A percentile compares a stretch with the other conserved stretches of the same genome.
Conservation (phyloP, 768 basidiomycete species). For the Saitozyma podzolica region DNA sequence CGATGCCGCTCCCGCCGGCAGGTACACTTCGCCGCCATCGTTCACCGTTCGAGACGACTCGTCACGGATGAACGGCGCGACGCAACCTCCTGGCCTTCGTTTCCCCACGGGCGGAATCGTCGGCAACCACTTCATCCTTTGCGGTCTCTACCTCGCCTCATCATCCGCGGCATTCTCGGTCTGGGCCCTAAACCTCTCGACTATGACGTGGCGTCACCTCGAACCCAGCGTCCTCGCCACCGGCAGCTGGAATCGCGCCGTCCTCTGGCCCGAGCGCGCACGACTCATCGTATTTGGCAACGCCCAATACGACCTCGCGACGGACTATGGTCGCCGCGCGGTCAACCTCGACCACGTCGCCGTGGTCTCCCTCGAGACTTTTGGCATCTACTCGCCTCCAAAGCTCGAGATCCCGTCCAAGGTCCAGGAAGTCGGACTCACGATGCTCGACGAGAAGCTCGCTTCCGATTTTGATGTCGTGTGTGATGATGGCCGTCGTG, state of each 20-base stretch:
- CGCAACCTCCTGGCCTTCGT: conserved; percentile 88
- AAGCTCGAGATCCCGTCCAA: conserved; percentile 61
- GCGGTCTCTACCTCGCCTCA: conserved; percentile 92
- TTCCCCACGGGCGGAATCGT: conserved; percentile 94
- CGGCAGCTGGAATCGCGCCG: conserved; percentile 94
- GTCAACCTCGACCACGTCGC: conserved; percentile 71
- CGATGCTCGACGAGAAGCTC: conserved; percentile 74
- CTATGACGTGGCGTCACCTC: conserved; percentile 37
- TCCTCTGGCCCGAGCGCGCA: conserved; percentile 79
- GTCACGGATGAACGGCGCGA: conserved; percentile 67
- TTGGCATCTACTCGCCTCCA: conserved; percentile 92
- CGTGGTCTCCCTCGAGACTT: conserved; percentile 86
- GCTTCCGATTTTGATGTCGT: conserved; percentile 90
- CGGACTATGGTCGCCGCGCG: conserved; percentile 48
- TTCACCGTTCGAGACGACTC: conserved; percentile 82
- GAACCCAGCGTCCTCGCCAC: conserved; percentile 61
- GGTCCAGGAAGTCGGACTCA: conserved; percentile 81
- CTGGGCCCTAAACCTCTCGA: conserved; percentile 84
- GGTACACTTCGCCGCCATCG: conserved; percentile 51
- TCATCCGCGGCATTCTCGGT: conserved; percentile 93
- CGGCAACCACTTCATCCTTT: conserved; percentile 81
- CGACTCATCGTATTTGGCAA: conserved; percentile 91
- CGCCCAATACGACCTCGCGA: conserved; percentile 54
- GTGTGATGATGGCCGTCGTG: conserved; percentile 82
- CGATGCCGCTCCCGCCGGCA: conserved; percentile 12